Percentiles rank a stretch among this genome's conserved stretches.
These are phyloP conservation scores for Saccharomycopsis hybrid DNA, from an alignment of 1,139 yeast genomes.

Conservation along the genomic window DNA sequence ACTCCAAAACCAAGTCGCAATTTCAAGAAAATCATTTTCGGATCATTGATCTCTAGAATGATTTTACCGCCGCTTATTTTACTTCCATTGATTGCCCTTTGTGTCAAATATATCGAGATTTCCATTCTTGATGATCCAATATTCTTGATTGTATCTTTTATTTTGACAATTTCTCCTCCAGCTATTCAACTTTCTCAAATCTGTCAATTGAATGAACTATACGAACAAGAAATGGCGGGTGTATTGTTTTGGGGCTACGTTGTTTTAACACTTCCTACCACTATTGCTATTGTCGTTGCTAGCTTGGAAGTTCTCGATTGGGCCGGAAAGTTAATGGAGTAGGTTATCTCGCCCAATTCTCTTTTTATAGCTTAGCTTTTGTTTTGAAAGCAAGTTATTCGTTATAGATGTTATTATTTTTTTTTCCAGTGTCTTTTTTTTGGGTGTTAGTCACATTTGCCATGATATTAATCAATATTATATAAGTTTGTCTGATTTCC, in stretches of 20 bases:
- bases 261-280: constrained; percentile 69
- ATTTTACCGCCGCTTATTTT: constrained; percentile 63
- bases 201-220: constrained; percentile 68
- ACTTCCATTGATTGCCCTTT: constrained; percentile 59
- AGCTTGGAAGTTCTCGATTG: constrained; percentile 59
- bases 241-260: constrained; percentile 87
- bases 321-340: constrained; percentile 25
- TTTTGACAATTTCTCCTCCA: constrained; percentile 74
- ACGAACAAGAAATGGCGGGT: constrained; percentile 79
- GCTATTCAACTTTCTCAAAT: constrained; percentile 81
- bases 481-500: too few species aligned
- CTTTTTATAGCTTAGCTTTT: too few species aligned
- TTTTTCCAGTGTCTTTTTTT: too few species aligned
- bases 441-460: too few species aligned
- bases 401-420: too few species aligned
- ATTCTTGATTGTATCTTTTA: constrained; percentile 67
- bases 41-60: constrained; percentile 70
- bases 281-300: constrained; percentile 63
- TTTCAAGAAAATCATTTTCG: constrained; percentile 53
- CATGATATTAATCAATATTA: too few species aligned
- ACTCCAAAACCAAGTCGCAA: constrained; percentile 56
- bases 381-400: too few species aligned
- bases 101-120: constrained; percentile 57
- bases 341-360: too few species aligned
- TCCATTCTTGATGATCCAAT: constrained; percentile 82